phyloP scores from a whole-genome alignment of 2,329 filamentous ascomycete genomes.

The Paracorniculantispora psalliotae region DNA sequence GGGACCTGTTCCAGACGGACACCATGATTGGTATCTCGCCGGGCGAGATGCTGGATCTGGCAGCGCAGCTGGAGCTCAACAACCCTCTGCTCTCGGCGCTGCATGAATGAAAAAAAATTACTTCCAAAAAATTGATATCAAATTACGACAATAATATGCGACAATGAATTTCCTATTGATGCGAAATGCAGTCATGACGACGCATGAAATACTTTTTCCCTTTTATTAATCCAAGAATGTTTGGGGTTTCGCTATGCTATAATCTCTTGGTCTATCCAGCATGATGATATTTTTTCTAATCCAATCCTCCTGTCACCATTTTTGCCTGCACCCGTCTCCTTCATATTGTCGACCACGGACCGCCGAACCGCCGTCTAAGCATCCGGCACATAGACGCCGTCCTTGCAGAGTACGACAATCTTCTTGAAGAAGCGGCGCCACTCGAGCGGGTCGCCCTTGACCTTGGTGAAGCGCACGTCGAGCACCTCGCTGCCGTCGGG shows the following conservation, averaged over 20 bases:
- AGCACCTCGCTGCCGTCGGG: constrained; percentile 57
- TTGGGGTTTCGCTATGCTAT: constrained; percentile 7
- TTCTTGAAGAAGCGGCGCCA: constrained; percentile 98
- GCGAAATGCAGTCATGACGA: not conserved
- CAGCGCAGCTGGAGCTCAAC: constrained; percentile 24
- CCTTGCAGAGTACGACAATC: constrained; percentile 80
- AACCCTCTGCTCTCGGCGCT: constrained; percentile 9
- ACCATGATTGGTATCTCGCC: constrained; percentile 28
- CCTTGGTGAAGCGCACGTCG: constrained; percentile 88
- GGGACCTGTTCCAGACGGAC: constrained; percentile 28
- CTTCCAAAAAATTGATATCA: not conserved
- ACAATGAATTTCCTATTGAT: not conserved
- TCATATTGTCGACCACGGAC: not conserved
- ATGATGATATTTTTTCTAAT: constrained; percentile 9
- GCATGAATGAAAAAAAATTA: not conserved
- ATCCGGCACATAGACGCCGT: constrained; percentile 63
- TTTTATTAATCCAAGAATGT: constrained; percentile 2
- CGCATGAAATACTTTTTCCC: not conserved
- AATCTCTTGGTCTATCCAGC: constrained; percentile 8
- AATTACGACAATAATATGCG: not conserved
- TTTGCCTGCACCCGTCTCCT: not conserved
- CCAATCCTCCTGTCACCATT: not conserved
- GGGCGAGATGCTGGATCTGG: constrained; percentile 26
- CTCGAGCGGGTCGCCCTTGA: constrained; percentile 92
- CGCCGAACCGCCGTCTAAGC: constrained; percentile 26